A percentile compares a stretch with the other conserved stretches of the same genome.
phyloP scores from a whole-genome alignment of 2,329 filamentous ascomycete species.

The Parafenestella ontariensis region DNA sequence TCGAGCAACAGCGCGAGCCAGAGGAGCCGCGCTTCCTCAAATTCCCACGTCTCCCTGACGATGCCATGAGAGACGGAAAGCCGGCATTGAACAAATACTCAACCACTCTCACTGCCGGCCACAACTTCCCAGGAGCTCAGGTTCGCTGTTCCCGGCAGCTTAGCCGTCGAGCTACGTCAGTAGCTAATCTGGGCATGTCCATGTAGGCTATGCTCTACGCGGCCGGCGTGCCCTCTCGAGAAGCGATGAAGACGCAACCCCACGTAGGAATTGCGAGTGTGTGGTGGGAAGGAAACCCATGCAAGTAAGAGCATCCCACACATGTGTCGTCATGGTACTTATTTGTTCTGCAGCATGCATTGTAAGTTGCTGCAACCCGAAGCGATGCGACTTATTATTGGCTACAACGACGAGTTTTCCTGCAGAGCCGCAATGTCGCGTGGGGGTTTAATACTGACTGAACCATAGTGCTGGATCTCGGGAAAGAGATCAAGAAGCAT shows the following conservation, averaged over 20 bases:
- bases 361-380: slow-evolving; percentile 41
- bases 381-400: slow-evolving; percentile 1
- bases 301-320: slow-evolving; percentile 70
- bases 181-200: slow-evolving; percentile 10
- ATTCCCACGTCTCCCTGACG: slow-evolving; percentile 63
- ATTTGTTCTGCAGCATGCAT: slow-evolving; percentile 55
- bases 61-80: slow-evolving; percentile 64
- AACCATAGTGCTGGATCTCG: slow-evolving; percentile 77
- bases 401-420: slow-evolving; percentile 3
- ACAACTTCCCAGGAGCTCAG: slow-evolving; percentile 93
- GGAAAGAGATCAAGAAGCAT: slow-evolving; percentile 83
- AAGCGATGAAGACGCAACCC: slow-evolving; percentile 87
- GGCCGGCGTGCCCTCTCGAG: slow-evolving; percentile 81
- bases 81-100: slow-evolving; percentile 86
- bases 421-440: slow-evolving; percentile 16
- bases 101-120: slow-evolving; percentile 77
- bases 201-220: slow-evolving; percentile 90
- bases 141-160: slow-evolving; percentile 53
- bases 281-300: slow-evolving; percentile 98
- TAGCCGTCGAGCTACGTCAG: background rate
- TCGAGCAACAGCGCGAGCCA: slow-evolving; percentile 45
- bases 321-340: slow-evolving; percentile 25
- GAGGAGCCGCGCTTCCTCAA: slow-evolving; percentile 59
- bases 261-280: slow-evolving; percentile 91
- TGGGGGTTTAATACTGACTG: slow-evolving; percentile 23